These are phyloP conservation scores for Ganoderma lucidum DNA, from an alignment of 1,284 basidiomycete species.

Conservation along the genomic window DNA sequence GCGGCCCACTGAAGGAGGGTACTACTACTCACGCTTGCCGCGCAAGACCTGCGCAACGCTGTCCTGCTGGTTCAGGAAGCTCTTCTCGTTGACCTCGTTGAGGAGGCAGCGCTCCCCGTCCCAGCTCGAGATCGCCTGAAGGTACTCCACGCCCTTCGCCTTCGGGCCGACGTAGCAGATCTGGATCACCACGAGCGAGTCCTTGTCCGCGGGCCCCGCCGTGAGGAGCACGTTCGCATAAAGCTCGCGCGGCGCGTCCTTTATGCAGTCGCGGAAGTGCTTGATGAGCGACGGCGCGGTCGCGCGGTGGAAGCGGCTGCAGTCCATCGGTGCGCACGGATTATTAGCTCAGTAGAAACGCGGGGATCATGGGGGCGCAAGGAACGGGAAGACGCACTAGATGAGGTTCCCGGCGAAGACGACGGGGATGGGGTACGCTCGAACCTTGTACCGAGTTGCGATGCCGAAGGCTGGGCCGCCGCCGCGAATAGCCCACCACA, in stretches of 20 bases:
- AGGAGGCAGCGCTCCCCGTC: conserved; percentile 82
- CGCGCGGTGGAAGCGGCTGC: conserved; percentile 82
- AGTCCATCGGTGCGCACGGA: not conserved
- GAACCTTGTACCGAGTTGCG: conserved; percentile 87
- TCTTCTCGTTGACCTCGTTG: conserved; percentile 91
- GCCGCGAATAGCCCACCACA: conserved; percentile 93
- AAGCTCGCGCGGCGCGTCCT: conserved; percentile 83
- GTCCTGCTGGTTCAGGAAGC: conserved; percentile 88
- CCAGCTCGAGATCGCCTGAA: conserved; percentile 88
- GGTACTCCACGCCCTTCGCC: conserved; percentile 79
- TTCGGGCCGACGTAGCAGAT: conserved; percentile 85
- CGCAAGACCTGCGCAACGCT: conserved; percentile 89
- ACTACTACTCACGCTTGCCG: conserved; percentile 65
- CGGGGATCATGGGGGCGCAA: too few relatives aligned
- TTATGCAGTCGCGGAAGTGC: conserved; percentile 93
- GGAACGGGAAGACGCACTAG: conserved; percentile 58
- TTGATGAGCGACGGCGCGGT: conserved; percentile 89
- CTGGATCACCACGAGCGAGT: conserved; percentile 88
- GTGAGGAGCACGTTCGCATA: conserved; percentile 92
- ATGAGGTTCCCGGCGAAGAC: conserved; percentile 92
- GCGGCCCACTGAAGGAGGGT: not conserved
- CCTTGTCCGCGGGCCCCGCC: conserved; percentile 82
- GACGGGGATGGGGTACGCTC: conserved; percentile 86
- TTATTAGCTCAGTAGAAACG: too few relatives aligned
- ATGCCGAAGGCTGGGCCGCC: conserved; percentile 87